phyloP scores from a whole-genome alignment of 2,329 filamentous ascomycete genomes.

The Pezicula radicicola region DNA sequence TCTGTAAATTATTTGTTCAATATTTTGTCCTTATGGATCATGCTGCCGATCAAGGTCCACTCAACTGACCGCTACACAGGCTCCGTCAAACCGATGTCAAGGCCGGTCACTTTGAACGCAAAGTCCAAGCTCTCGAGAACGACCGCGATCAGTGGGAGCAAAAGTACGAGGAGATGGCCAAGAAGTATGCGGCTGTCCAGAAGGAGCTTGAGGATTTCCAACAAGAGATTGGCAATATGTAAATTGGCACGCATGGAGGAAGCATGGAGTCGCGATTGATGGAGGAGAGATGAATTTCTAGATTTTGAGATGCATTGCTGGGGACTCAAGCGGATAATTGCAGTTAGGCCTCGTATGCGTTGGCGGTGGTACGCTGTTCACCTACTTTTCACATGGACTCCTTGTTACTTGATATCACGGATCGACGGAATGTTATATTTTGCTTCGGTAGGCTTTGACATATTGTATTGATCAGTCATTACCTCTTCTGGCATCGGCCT shows the following conservation, averaged over 20 bases:
- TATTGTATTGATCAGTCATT: slow-evolving; percentile 18
- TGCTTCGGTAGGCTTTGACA: slow-evolving; percentile 9
- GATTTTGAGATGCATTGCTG: slow-evolving; percentile 12
- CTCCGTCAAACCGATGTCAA: slow-evolving; percentile 99
- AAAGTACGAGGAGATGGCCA: slow-evolving; percentile 97
- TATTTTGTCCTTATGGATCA: neutral
- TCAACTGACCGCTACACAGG: slow-evolving; percentile 45
- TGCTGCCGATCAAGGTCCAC: neutral
- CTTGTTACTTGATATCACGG: slow-evolving; percentile 20
- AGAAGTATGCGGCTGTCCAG: slow-evolving; percentile 80
- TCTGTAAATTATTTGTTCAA: neutral
- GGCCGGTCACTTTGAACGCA: slow-evolving; percentile 98
- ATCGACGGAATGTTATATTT: slow-evolving; percentile 13
- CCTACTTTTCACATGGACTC: slow-evolving; percentile 13
- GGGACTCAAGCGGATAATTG: slow-evolving; percentile 12
- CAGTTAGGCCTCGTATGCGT: slow-evolving; percentile 22
- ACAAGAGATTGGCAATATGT: slow-evolving; percentile 90
- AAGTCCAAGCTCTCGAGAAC: slow-evolving; percentile 93
- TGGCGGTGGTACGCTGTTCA: slow-evolving; percentile 22
- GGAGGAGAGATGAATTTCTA: slow-evolving; percentile 6
- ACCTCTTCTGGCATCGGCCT: slow-evolving; percentile 27
- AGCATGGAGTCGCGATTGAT: neutral
- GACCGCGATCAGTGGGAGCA: slow-evolving; percentile 91
- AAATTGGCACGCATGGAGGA: slow-evolving; percentile 28
- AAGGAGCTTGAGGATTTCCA: slow-evolving; percentile 92